Base-by-base conservation (phyloP, 495 filamentous ascomycete species). In the Penicillium manginii region DNA sequence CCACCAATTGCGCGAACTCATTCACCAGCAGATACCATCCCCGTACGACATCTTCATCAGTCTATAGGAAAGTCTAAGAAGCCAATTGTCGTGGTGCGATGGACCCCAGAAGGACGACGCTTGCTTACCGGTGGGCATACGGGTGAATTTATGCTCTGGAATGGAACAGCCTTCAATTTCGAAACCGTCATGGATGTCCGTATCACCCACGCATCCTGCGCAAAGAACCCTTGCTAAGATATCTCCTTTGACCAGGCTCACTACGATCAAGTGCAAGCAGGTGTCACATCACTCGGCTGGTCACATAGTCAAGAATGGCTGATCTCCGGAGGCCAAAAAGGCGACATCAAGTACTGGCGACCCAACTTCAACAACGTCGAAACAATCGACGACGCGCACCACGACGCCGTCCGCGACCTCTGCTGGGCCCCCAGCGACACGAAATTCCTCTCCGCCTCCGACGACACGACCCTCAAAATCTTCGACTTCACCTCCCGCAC, bases 301-400 rank as follows among this genome's bases (percentile, higher is more conserved):
- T 93, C 93, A 7, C 92, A 97, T 75, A 93, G 87, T 64, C 91
- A 96, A 67, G 94, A 98, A 70, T 98, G 93, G 93, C 83, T 98
- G 3, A 83, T 98, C 19, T 98, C 94, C 12, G 93, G 92, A 40
- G 94, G 97, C 73, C 92, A 97, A 66, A 91, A 92, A 65, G 94
- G 94, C 37, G 82, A 93, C 61, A 87, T 98, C 71, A 98, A 98
- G 74, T 98, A 98, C 76, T 98, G 93, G 93, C 92, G 96, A 67
- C 91, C 94, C 2, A 98, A 98, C 73, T 97, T 98, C 80, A 98
- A 98, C 81, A 97, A 97, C 67, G 91, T 98, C 57, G 91, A 98
- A 71, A 90, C 88, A 31, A 90, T 98, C 43, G 90, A 93, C 70
- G 90, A 92, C 69, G 94, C 92, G 21, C 94, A 98, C 68, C 83